Base-by-base conservation (phyloP, 2,329 filamentous ascomycete species). In the Fusarium domesticum region DNA sequence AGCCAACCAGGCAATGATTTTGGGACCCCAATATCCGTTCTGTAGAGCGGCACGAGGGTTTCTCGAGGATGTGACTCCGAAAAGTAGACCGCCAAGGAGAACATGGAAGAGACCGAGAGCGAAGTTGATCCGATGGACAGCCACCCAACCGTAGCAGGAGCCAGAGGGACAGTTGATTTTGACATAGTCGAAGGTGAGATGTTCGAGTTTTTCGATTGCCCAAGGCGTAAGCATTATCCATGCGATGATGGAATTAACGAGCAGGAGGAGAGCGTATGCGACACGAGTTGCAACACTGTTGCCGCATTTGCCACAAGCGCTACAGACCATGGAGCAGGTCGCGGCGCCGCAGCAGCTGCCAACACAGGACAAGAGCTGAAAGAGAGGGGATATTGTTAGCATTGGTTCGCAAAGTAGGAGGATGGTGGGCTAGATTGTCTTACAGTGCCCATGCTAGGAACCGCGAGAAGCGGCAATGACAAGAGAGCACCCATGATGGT, bases 171-270 rank as follows among this genome's bases (percentile, higher is more conserved):
- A 98, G 62, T 86, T 85, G 63, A 98, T 95, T 61, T 89, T 90
- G 73, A 98, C 91, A 64, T 96, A 97, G 70, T 97, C 90, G 54
- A 98, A 78, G 11, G 89, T 93, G 42, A 97, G 76, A 54, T 95
- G 83, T 70, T 97, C 84, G 6, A 98, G 77, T 67, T 97, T 97
- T 62, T 96, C 89, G 64, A 98, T 88, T 25, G 93, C 93, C 93
- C 93, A 98, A 41, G 90, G 89, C 17, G 93, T 98, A 72, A 98
- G 89, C 89, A 97, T 96, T 58, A 98, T 89, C 93, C 93, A 98
- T 28, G 93, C 92, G 39, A 97, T 68, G 54, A 97, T 96, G 47
- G 92, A 96, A 77, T 98, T 98, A 69, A 97, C 72, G 56, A 98
- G 83, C 43, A 98, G 87, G 51, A 98, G 85, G 62, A 97, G 81